Evolutionary conservation across 805 yeast genomes (phyloP).

Genomic region (Ogataea saltuana): DNA sequence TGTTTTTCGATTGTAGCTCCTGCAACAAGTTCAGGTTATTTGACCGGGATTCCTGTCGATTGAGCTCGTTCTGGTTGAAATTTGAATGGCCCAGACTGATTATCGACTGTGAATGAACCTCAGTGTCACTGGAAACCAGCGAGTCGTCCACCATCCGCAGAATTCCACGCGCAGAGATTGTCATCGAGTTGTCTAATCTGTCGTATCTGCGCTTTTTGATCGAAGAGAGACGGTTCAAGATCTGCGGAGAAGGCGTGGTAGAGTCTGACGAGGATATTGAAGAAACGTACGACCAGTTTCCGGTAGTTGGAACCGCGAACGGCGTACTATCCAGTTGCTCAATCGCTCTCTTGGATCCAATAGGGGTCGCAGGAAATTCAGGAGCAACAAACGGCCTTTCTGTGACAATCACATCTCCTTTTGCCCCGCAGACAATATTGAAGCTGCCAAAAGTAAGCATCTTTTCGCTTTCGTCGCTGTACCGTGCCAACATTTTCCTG

Average conservation of each 20-base stretch:
- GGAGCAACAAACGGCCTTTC: background rate
- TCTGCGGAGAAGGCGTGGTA: constrained; percentile 19
- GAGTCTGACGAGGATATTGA: constrained; percentile 7
- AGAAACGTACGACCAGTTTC: background rate
- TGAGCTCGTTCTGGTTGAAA: constrained; percentile 8
- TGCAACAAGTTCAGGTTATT: constrained; percentile 11
- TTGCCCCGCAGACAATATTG: constrained; percentile 6
- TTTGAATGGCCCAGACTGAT: constrained; percentile 7
- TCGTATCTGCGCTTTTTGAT: constrained; percentile 30
- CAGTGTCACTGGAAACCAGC: constrained; percentile 39
- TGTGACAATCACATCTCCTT: constrained; percentile 9
- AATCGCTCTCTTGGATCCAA: constrained; percentile 17
- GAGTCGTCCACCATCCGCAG: constrained; percentile 42
- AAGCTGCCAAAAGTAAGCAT: constrained; percentile 15
- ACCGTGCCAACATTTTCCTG: constrained; percentile 9
- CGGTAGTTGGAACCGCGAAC: constrained; percentile 7
- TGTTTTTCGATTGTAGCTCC: too few relatives aligned
- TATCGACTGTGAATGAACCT: constrained; percentile 27
- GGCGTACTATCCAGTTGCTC: constrained; percentile 18
- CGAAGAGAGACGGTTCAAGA: constrained; percentile 16
- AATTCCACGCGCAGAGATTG: constrained; percentile 38
- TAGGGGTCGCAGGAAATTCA: constrained; percentile 18
- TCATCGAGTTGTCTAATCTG: constrained; percentile 38
- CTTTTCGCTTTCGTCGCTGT: constrained; percentile 6
- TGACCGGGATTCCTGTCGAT: constrained; percentile 2